Evolutionary conservation across 805 yeast species (phyloP).

Genomic region (Clavispora santaluciae): DNA sequence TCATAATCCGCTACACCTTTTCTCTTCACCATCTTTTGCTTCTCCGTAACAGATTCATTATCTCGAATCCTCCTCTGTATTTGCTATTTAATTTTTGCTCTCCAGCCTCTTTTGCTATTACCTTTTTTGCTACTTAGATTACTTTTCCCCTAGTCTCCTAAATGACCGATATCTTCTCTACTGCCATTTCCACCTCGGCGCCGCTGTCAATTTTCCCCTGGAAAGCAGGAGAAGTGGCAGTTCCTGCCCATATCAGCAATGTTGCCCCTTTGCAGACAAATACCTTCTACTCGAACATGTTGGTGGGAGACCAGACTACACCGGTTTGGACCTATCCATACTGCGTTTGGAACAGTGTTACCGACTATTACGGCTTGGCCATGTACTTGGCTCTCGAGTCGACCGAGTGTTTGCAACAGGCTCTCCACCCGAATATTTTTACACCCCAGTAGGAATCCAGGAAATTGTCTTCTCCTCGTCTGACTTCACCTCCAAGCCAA

Average conservation of each 20-base stretch:
- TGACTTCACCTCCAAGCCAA: constrained; percentile 38
- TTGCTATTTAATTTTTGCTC: constrained; percentile 1
- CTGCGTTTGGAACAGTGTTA: constrained; percentile 50
- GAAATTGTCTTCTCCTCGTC: constrained; percentile 54
- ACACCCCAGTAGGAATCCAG: constrained; percentile 52
- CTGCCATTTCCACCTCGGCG: neutral
- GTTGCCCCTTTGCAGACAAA: constrained; percentile 58
- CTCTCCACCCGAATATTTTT: constrained; percentile 32
- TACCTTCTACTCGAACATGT: constrained; percentile 67
- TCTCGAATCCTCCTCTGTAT: neutral
- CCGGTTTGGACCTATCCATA: constrained; percentile 67
- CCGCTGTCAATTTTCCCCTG: constrained; percentile 1
- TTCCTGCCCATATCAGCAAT: constrained; percentile 46
- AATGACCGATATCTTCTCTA: neutral
- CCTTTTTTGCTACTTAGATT: neutral
- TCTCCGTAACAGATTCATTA: neutral
- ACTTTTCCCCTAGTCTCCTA: neutral
- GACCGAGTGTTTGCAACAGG: constrained; percentile 36
- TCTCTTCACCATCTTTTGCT: neutral
- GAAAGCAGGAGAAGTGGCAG: constrained; percentile 16
- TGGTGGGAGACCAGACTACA: constrained; percentile 49
- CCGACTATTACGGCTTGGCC: constrained; percentile 50
- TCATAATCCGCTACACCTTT: neutral
- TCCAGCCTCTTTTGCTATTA: neutral
- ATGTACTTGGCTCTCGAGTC: constrained; percentile 50